Evolutionary conservation across 2,329 filamentous ascomycete species (phyloP).

Genomic region (Fusarium verticillioides): DNA sequence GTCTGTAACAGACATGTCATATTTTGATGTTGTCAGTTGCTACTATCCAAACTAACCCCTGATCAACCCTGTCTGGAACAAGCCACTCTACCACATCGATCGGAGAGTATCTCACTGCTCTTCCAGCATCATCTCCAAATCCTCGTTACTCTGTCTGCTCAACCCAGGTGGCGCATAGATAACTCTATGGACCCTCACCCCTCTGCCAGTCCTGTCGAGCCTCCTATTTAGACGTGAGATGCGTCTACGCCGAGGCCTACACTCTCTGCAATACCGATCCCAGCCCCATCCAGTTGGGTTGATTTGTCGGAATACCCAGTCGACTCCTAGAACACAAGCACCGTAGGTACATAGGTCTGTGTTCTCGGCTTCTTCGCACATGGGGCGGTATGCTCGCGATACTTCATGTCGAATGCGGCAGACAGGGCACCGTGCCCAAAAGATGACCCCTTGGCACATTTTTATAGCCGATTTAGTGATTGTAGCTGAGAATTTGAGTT

Average conservation of each 20-base stretch:
- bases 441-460: slow-evolving; percentile 24
- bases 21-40: background rate
- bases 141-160: background rate
- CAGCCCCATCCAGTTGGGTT: background rate
- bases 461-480: background rate
- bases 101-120: background rate
- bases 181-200: background rate
- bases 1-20: background rate
- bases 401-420: slow-evolving; percentile 19
- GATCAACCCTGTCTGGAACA: background rate
- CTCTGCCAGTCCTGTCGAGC: background rate
- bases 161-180: background rate
- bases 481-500: background rate
- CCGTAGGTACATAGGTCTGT: slow-evolving; percentile 3
- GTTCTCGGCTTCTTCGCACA: slow-evolving; percentile 15
- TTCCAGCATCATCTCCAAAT: background rate
- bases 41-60: background rate
- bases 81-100: background rate
- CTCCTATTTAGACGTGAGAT: background rate
- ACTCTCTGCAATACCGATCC: slow-evolving; percentile 15
- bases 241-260: background rate
- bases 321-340: background rate
- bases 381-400: slow-evolving; percentile 12
- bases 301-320: slow-evolving; percentile 9
- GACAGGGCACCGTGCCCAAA: slow-evolving; percentile 23